These are phyloP conservation scores for Botryosphaeria dothidea DNA, from an alignment of 2,329 filamentous ascomycete species.

Conservation along the genomic window DNA sequence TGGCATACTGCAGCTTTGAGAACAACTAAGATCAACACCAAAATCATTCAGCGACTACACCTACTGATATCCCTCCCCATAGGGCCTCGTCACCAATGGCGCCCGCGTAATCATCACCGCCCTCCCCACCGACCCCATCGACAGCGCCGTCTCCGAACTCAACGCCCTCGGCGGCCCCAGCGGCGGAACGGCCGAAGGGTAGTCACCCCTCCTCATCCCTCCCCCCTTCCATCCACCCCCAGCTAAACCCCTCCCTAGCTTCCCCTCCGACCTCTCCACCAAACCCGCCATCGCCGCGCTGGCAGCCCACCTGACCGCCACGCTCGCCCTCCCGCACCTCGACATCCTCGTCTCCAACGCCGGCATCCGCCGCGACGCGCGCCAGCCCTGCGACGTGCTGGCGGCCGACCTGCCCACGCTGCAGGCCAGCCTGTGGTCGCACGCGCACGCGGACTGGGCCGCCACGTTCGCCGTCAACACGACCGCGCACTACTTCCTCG, in stretches of 20 bases:
- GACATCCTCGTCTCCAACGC: conserved; percentile 54
- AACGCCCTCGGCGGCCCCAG: background rate
- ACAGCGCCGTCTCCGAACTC: background rate
- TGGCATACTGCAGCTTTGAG: no score
- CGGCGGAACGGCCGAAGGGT: conserved; percentile 7
- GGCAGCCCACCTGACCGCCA: conserved; percentile 31
- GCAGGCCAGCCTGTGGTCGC: conserved; percentile 52
- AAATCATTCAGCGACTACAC: no score
- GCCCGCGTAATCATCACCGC: conserved; percentile 20
- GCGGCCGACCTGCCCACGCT: conserved; percentile 44
- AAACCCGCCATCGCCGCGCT: conserved; percentile 44
- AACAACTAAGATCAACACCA: no score
- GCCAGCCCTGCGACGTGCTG: conserved; percentile 46
- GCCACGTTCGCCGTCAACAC: conserved; percentile 51
- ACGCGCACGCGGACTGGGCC: conserved; percentile 44
- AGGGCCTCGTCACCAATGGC: conserved; percentile 21
- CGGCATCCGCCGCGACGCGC: conserved; percentile 50
- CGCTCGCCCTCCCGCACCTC: conserved; percentile 40
- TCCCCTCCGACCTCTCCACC: conserved; percentile 41
- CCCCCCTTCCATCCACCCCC: background rate
- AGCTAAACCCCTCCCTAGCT: background rate
- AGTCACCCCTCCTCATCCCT: background rate
- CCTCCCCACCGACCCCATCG: conserved; percentile 19
- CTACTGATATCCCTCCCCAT: background rate
- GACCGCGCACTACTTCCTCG: conserved; percentile 53